Base-by-base conservation (phyloP, 192 early-diverging fungal genomes). In the Umbelopsis vinacea region DNA sequence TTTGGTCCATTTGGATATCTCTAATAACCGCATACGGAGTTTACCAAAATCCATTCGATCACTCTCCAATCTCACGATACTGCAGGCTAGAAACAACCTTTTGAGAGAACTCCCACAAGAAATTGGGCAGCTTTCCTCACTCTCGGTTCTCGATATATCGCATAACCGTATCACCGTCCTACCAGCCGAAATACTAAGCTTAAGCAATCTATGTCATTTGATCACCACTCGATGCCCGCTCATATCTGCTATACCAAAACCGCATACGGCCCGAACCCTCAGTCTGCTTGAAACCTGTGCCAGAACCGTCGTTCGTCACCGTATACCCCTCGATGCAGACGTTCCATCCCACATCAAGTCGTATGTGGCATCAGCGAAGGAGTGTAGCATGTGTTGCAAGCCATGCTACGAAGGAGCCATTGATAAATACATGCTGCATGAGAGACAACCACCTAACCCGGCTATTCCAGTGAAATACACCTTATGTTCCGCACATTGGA, bases 401-500 rank as follows among this genome's bases (percentile, higher is more conserved):
- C 93, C 93, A 26, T 92, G 89, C 68, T 91, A 92, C 72, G 91
- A 92, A 38, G 70, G 69, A n/a, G 83, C 52, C 60, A 73, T 83
- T 10, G 81, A 84, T 48, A 85, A 91, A 45, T 81, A 86, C 37
- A 84, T 87, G 50, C 82, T 88, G 21, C 83, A 91, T 53, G 87
- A 88, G 35, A 88, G 89, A 53, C 72, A 80, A 4, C 69, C 40
- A 12, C 40, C 6, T 43, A 43, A 77, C 22, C 75, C 74, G 37
- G 40, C 22, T 22, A 79, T 88, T 40, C 85, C 89, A 0, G 71
- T 90, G 14, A 88, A 92, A 79, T 91, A 92, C 74, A 73, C 83
- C 10, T 77, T 93, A 29, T 93, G 92, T 75, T 69, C 77, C 35
- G 81, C 88, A 21, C 92, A 93, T 76, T 93, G 91, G 89, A 86